Evolutionary conservation across 352 stramenopile species (phyloP), one percentile per base, ranked within the genome.

Genomic region (Thalassiosira livingstoniorum): DNA sequence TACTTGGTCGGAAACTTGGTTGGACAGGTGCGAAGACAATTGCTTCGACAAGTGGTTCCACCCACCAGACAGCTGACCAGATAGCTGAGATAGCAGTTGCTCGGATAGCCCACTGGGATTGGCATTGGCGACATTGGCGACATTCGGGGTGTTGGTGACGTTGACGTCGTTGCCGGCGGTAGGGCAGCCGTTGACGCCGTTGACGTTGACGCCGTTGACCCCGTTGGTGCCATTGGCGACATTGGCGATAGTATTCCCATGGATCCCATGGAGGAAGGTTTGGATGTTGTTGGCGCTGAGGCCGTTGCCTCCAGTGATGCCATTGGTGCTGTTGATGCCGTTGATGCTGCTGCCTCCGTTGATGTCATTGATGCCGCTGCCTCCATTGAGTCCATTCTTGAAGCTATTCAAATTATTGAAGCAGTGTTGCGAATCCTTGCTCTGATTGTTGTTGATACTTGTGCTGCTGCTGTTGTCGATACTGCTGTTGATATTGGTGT

Each of bases 261-360:
- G n/a, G n/a, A n/a, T n/a, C n/a, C n/a, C n/a, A n/a, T n/a, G n/a
- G n/a, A n/a, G n/a, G n/a, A n/a, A n/a, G 11, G 4, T 25, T 58
- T 27, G 21, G 47, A 25, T 29, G 47, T n/a, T 25, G 29, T 67
- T 42, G 25, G 10, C 51, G 58, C 21, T 67, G 58, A 32, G 25
- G 31, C 18, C 51, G 29, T 47, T 51, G 29, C 13, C 51, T 5
- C 29, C 29, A 34, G 23, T 43, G 32, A n/a, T n/a, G n/a, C n/a
- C n/a, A n/a, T 18, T 4, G 51, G 45, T 67, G 58, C 29, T 67
- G 35, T 32, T 67, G 32, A 11, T 51, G 58, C 32, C 29, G 58
- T 32, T 67, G 58, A 51, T 67, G 31, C 58, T 25, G 32, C 29
- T 51, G 34, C 31, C 18, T 10, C 13, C 51, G 21, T 25, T 60